phyloP scores from a whole-genome alignment of 2,329 filamentous ascomycete genomes.

The Hypocrella siamensis region DNA sequence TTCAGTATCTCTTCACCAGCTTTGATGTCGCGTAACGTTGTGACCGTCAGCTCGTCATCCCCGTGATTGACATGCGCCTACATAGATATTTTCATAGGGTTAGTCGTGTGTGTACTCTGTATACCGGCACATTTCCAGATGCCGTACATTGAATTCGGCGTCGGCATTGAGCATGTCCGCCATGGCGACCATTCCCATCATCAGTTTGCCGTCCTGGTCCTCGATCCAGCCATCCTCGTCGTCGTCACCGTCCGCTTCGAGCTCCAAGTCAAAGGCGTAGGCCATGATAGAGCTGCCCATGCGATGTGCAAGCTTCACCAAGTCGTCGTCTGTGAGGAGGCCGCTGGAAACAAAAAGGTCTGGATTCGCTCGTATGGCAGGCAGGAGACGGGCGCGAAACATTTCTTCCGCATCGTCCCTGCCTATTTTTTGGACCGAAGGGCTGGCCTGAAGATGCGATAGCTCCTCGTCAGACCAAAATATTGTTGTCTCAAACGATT shows the following conservation, averaged over 20 bases:
- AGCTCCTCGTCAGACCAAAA: conserved; percentile 68
- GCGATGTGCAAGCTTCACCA: conserved; percentile 46
- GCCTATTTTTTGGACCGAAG: conserved; percentile 63
- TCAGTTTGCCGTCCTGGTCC: conserved; percentile 38
- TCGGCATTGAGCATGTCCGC: conserved; percentile 85
- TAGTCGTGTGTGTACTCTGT: too few relatives aligned
- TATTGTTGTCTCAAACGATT: conserved; percentile 70
- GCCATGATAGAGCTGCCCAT: conserved; percentile 88
- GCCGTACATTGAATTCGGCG: conserved; percentile 63
- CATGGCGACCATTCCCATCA: conserved; percentile 81
- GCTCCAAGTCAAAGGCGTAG: conserved; percentile 72
- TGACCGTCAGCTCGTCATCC: conserved; percentile 49
- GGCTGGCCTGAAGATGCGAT: conserved; percentile 56
- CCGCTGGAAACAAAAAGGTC: conserved; percentile 24
- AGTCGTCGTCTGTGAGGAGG: conserved; percentile 23
- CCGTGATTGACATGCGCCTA: conserved; percentile 39
- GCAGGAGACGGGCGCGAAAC: conserved; percentile 42
- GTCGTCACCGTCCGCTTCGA: conserved; percentile 39
- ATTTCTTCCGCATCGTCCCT: conserved; percentile 53
- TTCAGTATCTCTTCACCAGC: conserved; percentile 70
- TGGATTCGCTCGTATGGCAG: conserved; percentile 29
- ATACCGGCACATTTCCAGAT: not conserved
- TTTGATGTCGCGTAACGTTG: conserved; percentile 49
- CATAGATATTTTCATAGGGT: not conserved
- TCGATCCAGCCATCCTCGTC: conserved; percentile 51